Conservation (phyloP, 75 land plant species). For the Larix kaempferi region DNA sequence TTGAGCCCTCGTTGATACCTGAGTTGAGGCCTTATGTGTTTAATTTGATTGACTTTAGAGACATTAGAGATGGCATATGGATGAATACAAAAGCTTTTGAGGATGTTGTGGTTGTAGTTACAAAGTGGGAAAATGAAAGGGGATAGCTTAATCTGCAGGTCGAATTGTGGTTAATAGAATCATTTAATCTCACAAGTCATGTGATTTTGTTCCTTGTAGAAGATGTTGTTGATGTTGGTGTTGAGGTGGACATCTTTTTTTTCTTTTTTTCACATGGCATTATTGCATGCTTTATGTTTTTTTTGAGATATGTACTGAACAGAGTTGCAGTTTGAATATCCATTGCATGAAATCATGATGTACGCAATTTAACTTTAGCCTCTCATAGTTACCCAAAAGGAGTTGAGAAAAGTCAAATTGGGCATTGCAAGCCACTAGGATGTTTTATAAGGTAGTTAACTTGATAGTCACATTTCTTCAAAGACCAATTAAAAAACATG, state of each 20-base stretch:
- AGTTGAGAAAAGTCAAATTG: background rate
- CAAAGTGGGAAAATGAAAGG: constrained; percentile 40
- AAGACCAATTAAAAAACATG: background rate
- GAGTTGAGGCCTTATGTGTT: constrained; percentile 60
- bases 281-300: background rate
- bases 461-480: background rate
- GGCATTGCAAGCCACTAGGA: background rate
- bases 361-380: background rate
- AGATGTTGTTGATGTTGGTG: constrained; percentile 71
- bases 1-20: constrained; percentile 26
- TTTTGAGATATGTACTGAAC: background rate
- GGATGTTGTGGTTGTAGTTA: constrained; percentile 59
- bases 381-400: background rate
- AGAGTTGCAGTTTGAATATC: background rate
- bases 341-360: background rate
- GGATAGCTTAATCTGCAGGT: constrained; percentile 90
- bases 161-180: constrained; percentile 90
- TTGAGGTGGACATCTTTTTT: too few relatives aligned
- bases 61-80: constrained; percentile 79
- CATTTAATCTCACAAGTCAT: constrained; percentile 89
- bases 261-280: too few relatives aligned
- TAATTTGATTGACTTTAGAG: constrained; percentile 90
- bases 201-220: constrained; percentile 88
- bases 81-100: constrained; percentile 85
- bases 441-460: background rate